Evolutionary conservation across 2,329 filamentous ascomycete species (phyloP), one percentile per base, ranked within the genome.

Genomic region (Fusarium burgessii): DNA sequence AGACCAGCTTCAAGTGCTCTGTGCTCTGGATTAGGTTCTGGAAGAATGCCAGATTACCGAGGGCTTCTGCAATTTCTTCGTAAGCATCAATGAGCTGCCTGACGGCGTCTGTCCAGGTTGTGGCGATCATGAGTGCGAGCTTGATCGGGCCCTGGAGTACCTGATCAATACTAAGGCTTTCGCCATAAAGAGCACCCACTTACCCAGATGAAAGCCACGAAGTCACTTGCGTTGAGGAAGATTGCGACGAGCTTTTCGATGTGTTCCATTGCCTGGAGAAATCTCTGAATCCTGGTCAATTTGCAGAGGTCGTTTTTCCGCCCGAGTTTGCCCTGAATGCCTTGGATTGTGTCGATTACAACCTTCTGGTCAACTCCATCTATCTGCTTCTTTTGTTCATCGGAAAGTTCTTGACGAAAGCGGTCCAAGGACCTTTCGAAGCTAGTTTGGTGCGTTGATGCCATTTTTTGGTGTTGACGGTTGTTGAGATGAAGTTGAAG

Each of bases 121-220:
- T 55, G 7, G 63, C 45, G 9, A 27, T 9, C 46, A 68, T 63
- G 2, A 68, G 66, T 2, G 47, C 63, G 5, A 68, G n/a, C 9
- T 69, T 69, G 2, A 69, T 38, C 0, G 64, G 66, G 0, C 66
- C 66, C 66, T 67, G 1, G 0, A 13, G 5, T 0, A 1, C 2
- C 3, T 55, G 12, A 0, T 51, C 6, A 55, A 0, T n/a, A 27
- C 10, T 3, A 5, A 8, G 3, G 4, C 1, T 0, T 14, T 0
- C 4, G 6, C 1, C 1, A 1, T 12, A 1, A 2, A 3, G 0
- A 9, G 0, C 3, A 17, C 15, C 4, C 2, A 29, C 51, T 9
- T 23, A 68, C 66, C 66, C 66, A 69, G 7, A 69, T 1, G 0
- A 69, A 64, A 2, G 66, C 66, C 0, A 69, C 58, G 0, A 50